phyloP scores from a whole-genome alignment of 805 yeast species.

The Candida silvatica region DNA sequence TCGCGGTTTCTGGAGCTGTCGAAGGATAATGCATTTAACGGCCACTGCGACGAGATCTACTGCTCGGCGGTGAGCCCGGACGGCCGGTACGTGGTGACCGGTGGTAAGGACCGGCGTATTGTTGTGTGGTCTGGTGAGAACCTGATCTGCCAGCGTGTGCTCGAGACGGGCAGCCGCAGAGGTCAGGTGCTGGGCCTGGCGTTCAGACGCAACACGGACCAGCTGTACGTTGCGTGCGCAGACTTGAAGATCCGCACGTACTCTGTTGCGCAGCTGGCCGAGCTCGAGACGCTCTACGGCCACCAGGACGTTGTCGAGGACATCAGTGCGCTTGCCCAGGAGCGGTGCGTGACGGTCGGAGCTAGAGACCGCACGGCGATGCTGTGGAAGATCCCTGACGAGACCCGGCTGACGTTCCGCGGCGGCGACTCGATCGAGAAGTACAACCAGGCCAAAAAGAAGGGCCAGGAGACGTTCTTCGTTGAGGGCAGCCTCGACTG shows the following conservation, averaged over 20 bases:
- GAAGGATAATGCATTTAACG: constrained; percentile 48
- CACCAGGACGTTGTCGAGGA: constrained; percentile 89
- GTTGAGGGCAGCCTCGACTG: constrained; percentile 87
- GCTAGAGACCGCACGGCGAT: constrained; percentile 91
- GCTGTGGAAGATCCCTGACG: constrained; percentile 96
- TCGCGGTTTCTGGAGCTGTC: constrained; percentile 31
- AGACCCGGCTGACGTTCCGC: constrained; percentile 84
- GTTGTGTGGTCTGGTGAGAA: constrained; percentile 82
- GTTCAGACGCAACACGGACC: constrained; percentile 76
- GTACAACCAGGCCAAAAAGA: constrained; percentile 18
- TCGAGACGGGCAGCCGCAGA: constrained; percentile 65
- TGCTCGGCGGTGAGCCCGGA: constrained; percentile 80
- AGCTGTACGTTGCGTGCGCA: constrained; percentile 85
- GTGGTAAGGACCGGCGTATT: constrained; percentile 76
- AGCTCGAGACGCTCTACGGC: constrained; percentile 86
- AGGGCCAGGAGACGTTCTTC: constrained; percentile 27
- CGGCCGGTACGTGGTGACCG: constrained; percentile 84
- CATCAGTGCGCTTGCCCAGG: constrained; percentile 72
- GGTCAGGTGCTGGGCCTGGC: constrained; percentile 66
- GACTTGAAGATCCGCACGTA: constrained; percentile 86
- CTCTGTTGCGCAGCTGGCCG: constrained; percentile 78
- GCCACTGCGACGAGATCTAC: constrained; percentile 70
- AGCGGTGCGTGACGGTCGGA: constrained; percentile 94
- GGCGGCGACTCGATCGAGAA: constrained; percentile 64
- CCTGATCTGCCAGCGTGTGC: constrained; percentile 63